phyloP scores from a whole-genome alignment of 352 stramenopile genomes.

The Pythium graminicola region DNA sequence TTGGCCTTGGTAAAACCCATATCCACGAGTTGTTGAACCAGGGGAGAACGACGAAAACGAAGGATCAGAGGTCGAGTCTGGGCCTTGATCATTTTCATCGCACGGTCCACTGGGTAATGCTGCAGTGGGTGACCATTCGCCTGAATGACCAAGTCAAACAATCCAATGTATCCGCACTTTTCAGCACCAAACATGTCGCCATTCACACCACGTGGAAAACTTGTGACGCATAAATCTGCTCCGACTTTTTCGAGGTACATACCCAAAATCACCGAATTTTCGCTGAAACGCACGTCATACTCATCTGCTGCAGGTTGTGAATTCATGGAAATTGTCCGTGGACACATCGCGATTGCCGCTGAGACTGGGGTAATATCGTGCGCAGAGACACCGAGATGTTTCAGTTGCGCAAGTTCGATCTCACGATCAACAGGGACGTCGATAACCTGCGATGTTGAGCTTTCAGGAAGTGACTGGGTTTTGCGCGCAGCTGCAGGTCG shows the following conservation, averaged over 20 bases:
- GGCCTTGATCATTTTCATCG: slow-evolving; percentile 81
- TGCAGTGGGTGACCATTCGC: slow-evolving; percentile 76
- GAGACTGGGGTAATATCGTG: slow-evolving; percentile 78
- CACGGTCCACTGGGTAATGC: slow-evolving; percentile 76
- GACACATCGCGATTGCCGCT: slow-evolving; percentile 69
- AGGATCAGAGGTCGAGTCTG: slow-evolving; percentile 71
- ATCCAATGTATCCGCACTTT: slow-evolving; percentile 59
- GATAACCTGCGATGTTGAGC: slow-evolving; percentile 21
- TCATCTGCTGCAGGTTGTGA: slow-evolving; percentile 38
- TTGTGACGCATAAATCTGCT: slow-evolving; percentile 67
- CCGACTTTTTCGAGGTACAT: slow-evolving; percentile 80
- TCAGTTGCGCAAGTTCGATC: slow-evolving; percentile 45
- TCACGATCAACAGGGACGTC: slow-evolving; percentile 49
- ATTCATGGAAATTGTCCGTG: slow-evolving; percentile 72
- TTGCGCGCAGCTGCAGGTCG: background rate
- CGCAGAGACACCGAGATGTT: slow-evolving; percentile 40
- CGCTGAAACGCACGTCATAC: slow-evolving; percentile 74
- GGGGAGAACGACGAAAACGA: slow-evolving; percentile 61
- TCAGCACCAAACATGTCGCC: slow-evolving; percentile 72
- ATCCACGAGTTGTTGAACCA: slow-evolving; percentile 58
- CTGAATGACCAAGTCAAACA: slow-evolving; percentile 69
- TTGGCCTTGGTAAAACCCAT: slow-evolving; percentile 64
- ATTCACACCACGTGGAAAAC: slow-evolving; percentile 57
- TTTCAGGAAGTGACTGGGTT: slow-evolving; percentile 6
- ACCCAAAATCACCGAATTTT: slow-evolving; percentile 60